phyloP scores from a whole-genome alignment of 306 rosid species.

The Vachellia pachyceras region DNA sequence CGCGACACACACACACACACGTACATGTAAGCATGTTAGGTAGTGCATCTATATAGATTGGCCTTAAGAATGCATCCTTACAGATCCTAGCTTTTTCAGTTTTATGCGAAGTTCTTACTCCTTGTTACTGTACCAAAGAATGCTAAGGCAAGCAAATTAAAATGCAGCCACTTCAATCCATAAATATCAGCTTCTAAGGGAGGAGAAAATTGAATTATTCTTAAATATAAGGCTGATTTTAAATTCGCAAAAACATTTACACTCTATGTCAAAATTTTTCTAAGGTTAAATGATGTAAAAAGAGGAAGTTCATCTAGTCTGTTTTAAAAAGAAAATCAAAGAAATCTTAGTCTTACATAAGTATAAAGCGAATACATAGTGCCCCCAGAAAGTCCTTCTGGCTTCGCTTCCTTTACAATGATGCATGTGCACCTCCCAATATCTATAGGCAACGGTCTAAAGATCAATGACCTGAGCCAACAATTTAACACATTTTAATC shows the following conservation, averaged over 20 bases:
- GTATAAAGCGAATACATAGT: conserved; percentile 81
- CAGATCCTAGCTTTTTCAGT: not conserved
- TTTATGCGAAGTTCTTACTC: not conserved
- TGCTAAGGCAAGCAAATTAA: not conserved
- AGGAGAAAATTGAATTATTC: not conserved
- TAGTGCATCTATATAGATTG: not conserved
- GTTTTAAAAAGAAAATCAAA: not conserved
- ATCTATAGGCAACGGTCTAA: conserved; percentile 85
- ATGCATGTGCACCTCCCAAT: conserved; percentile 87
- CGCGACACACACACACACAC: no score
- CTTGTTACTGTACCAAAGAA: not conserved
- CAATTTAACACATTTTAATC: not conserved
- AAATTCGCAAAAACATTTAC: not conserved
- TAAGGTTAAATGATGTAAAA: not conserved
- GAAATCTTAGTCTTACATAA: conserved; percentile 58
- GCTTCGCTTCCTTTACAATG: conserved; percentile 69
- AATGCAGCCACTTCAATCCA: conserved; percentile 3
- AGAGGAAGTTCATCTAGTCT: not conserved
- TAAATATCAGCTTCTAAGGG: no score
- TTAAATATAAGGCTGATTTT: not conserved
- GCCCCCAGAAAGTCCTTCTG: conserved; percentile 60
- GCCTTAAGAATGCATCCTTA: not conserved
- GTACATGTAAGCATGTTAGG: no score
- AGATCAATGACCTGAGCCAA: conserved; percentile 67
- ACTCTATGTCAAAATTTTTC: not conserved